Evolutionary conservation across 176 grass and related monocot species (phyloP), one percentile per base, ranked within the genome.

Genomic region (Oryza glumipatula): DNA sequence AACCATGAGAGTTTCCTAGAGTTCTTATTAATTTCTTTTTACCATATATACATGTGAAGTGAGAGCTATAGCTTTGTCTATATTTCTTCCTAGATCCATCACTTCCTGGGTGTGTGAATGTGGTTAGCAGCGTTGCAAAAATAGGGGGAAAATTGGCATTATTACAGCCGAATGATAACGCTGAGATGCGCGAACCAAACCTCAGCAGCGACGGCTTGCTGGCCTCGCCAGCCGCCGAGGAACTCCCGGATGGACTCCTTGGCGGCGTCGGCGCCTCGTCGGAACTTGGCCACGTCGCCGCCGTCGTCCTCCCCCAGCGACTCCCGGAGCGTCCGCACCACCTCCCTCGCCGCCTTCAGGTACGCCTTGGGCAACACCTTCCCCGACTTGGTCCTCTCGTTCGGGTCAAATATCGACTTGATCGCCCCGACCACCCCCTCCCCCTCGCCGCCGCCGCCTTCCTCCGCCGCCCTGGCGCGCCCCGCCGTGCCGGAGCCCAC

Each of bases 301-400:
- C 83, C 86, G 80, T 87, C 84, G 60, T 92, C 88, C 77, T 86
- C 90, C 64, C 89, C 39, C 79, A 99, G 79, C 6, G 96, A 99
- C 68, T 96, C 96, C 60, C 93, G 86, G 46, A 99, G 91, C 65
- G 89, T 99, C 81, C 91, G 88, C 74, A 99, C 93, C 46, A 99
- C 93, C 73, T 94, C 91, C 90, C 91, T 94, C n/a, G 89, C 91
- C 61, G 88, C 80, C 90, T 96, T 96, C 56, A 99, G 81, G 88
- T 96, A 99, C n/a, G 86, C 91, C 91, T 94, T 96, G 56, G 94
- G 93, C 63, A 96, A 74, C 74, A 91, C 76, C 67, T 94, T 99
- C 11, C 96, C 96, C 11, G 78, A 82, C 84, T 91, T 96, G 68
- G 96, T 94, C 82, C 89, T 92, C 79, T 94, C 96, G 67, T 92